These are phyloP conservation scores for Saussurea involucrata DNA, from an alignment of 129 eudicot species.

Conservation along the genomic window DNA sequence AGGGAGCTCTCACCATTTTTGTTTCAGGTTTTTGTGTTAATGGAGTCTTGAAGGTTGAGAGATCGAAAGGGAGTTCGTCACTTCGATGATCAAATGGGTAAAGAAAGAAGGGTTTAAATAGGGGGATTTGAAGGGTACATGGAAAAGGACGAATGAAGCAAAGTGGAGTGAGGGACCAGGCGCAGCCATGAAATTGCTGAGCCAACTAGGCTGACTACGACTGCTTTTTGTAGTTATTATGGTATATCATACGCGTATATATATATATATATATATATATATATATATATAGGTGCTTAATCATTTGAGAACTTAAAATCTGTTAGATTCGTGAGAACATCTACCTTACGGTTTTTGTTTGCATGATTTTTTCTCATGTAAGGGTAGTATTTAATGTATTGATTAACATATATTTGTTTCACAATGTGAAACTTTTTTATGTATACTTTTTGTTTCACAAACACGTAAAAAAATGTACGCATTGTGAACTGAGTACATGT, in stretches of 20 bases:
- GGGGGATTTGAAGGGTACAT: background rate
- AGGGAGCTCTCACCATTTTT: constrained; percentile 75
- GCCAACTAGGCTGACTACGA: constrained; percentile 19
- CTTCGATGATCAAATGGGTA: constrained; percentile 7
- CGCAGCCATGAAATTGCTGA: constrained; percentile 10
- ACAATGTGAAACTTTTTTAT: too few species aligned
- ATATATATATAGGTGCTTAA: background rate
- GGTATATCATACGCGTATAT: background rate
- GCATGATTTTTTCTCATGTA: too few species aligned
- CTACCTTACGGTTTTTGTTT: too few species aligned
- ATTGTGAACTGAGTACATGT: too few species aligned
- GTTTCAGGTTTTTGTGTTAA: background rate
- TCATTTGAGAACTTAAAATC: too few species aligned
- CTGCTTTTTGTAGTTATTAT: background rate
- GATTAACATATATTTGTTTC: too few species aligned
- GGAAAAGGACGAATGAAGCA: constrained; percentile 15
- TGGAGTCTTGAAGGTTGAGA: background rate
- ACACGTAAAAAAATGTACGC: too few species aligned
- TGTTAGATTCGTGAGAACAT: too few species aligned
- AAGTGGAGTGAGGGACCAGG: constrained; percentile 23
- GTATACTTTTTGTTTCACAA: too few species aligned
- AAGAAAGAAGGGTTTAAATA: constrained; percentile 13
- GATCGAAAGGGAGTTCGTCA: background rate
- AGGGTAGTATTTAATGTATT: too few species aligned
- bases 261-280: background rate